Evolutionary conservation across 176 grass and related monocot species (phyloP), one percentile per base, ranked within the genome.

Genomic region (Phyllostachys edulis): DNA sequence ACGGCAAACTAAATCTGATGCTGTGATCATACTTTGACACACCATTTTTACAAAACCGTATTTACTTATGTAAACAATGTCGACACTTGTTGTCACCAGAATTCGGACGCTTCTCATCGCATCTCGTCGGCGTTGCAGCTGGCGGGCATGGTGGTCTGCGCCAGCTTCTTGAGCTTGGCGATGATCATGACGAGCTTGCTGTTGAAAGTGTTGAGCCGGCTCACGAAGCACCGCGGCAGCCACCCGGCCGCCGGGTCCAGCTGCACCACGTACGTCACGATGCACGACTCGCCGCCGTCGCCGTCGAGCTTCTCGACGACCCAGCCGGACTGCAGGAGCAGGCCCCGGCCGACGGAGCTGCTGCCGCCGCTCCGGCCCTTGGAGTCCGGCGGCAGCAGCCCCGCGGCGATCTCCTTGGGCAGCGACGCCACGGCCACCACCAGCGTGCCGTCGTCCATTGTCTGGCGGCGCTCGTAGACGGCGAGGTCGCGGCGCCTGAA

Each of bases 371-470:
- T 41, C 56, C 57, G 80, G 46, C 75, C 67, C 67, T 44, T 36
- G 45, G 64, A 38, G 71, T 87, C 92, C 75, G 83, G 86, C 7
- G 93, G 96, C 38, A 94, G 90, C 77, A 99, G 71, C 21, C 97
- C 97, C 6, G 97, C 89, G 4, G 97, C 93, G 50, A 99, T 99
- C 85, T 96, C 91, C 90, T 96, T 99, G 27, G 97, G 97, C 70
- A 99, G 88, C 84, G 91, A 94, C 69, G 97, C 93, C 41, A 96
- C 93, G 14, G 97, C 97, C 3, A 96, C 93, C 20, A 99, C 97
- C 32, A 99, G 86, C 40, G 93, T 99, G 52, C 97, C 93, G 84
- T 99, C 97, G 81, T 99, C 91, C 97, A 99, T 92, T 27, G 91
- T 92, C 84, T 99, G 93, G 16, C 97, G 93, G 3, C 97, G 97